Evolutionary conservation across 1,284 basidiomycete species (phyloP).

Genomic region (Microbotryum scabiosae): DNA sequence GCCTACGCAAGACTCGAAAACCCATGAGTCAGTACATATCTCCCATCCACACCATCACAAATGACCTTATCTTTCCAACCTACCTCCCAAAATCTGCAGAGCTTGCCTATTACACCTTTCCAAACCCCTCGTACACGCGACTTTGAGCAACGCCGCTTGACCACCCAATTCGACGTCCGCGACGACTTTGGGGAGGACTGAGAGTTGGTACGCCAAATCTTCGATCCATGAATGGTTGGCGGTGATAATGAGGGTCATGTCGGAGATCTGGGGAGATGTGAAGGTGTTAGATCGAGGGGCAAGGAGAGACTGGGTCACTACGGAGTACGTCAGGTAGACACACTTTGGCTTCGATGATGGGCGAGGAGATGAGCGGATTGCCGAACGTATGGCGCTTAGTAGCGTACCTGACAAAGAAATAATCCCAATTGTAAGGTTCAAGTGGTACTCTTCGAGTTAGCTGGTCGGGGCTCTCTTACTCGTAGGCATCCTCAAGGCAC

Average conservation of each 20-base stretch:
- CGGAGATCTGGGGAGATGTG: too few relatives aligned
- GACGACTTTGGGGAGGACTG: slow-evolving; percentile 2
- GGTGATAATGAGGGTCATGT: too few relatives aligned
- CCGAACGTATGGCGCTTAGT: too few relatives aligned
- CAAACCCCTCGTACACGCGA: slow-evolving; percentile 22
- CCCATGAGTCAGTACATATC: neutral
- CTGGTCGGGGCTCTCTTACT: slow-evolving; percentile 11
- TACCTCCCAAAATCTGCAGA: slow-evolving; percentile 28
- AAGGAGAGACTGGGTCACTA: too few relatives aligned
- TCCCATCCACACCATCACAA: neutral
- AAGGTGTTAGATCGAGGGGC: too few relatives aligned
- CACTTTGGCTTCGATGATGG: too few relatives aligned
- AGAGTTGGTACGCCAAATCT: slow-evolving; percentile 13
- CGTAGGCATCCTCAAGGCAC: slow-evolving; percentile 24
- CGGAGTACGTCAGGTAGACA: too few relatives aligned
- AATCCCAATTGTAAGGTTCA: too few relatives aligned
- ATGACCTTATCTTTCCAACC: neutral
- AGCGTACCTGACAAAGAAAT: too few relatives aligned
- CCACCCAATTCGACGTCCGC: slow-evolving; percentile 24
- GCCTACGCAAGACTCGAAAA: neutral
- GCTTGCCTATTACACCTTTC: slow-evolving; percentile 25
- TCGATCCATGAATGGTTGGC: too few relatives aligned
- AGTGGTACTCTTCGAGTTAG: neutral
- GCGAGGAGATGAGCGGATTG: too few relatives aligned
- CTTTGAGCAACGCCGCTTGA: slow-evolving; percentile 31